Evolutionary conservation across 75 land plant genomes (phyloP).

Genomic region (Gnetum montanum): DNA sequence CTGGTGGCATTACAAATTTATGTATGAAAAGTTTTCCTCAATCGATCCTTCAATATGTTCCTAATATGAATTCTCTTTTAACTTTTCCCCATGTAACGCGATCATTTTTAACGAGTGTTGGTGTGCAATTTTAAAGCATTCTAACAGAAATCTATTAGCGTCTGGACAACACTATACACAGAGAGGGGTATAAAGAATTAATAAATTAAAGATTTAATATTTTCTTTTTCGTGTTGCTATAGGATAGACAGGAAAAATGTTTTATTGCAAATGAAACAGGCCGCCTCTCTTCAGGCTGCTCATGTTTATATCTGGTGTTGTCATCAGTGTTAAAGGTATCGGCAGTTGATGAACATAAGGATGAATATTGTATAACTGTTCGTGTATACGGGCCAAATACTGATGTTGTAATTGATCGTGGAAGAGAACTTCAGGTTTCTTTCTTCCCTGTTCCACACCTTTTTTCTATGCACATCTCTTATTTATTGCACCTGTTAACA

Average conservation of each 20-base stretch:
- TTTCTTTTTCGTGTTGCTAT: too few relatives aligned
- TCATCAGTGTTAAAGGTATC: constrained; percentile 75
- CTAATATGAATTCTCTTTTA: too few relatives aligned
- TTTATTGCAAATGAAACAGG: too few relatives aligned
- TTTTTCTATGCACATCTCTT: not conserved
- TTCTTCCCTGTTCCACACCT: not conserved
- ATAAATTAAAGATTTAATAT: too few relatives aligned
- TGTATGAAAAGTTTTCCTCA: constrained; percentile 26
- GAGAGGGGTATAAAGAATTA: too few relatives aligned
- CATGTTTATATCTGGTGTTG: not conserved
- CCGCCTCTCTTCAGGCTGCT: not conserved
- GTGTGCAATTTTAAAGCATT: too few relatives aligned
- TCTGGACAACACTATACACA: too few relatives aligned
- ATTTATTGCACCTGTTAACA: not conserved
- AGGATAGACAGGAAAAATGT: too few relatives aligned
- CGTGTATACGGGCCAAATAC: constrained; percentile 91
- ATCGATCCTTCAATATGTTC: too few relatives aligned
- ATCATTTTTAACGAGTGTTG: too few relatives aligned
- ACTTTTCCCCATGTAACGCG: too few relatives aligned
- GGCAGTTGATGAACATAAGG: constrained; percentile 34
- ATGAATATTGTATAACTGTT: constrained; percentile 35
- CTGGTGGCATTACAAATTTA: constrained; percentile 74
- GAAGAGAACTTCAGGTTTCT: constrained; percentile 78
- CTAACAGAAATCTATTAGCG: too few relatives aligned
- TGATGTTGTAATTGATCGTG: constrained; percentile 86